A percentile compares a stretch with the other conserved stretches of the same genome.
Evolutionary conservation across 2,329 filamentous ascomycete genomes (phyloP).

Genomic region (Alternaria metachromatica): DNA sequence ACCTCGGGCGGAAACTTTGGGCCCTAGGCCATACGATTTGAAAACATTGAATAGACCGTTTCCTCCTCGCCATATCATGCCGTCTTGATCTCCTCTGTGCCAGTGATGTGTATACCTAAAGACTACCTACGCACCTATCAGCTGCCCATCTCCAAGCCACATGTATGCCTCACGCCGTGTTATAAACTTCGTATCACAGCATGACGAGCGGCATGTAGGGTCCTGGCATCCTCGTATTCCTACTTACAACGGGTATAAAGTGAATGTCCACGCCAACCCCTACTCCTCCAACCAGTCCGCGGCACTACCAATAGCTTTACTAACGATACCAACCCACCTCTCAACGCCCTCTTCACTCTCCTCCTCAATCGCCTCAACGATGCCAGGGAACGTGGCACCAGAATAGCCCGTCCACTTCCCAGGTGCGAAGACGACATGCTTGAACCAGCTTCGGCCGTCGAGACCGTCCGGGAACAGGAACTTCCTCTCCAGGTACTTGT

Average conservation of each 20-base stretch:
- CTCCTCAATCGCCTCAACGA: constrained; percentile 68
- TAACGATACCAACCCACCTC: constrained; percentile 55
- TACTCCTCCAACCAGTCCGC: constrained; percentile 39
- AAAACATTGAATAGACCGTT: neutral
- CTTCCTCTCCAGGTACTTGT: constrained; percentile 81
- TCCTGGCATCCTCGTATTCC: neutral
- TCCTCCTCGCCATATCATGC: neutral
- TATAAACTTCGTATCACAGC: neutral
- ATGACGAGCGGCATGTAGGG: neutral
- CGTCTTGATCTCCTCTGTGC: neutral
- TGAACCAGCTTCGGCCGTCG: constrained; percentile 85
- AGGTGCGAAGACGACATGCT: constrained; percentile 92
- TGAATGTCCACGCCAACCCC: neutral
- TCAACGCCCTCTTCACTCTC: constrained; percentile 47
- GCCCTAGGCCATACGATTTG: neutral
- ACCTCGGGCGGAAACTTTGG: neutral
- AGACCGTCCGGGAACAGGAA: constrained; percentile 80
- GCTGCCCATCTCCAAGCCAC: neutral
- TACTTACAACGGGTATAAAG: neutral
- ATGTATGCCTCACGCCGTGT: neutral
- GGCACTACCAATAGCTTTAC: constrained; percentile 43
- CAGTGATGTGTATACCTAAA: neutral
- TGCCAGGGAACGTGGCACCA: constrained; percentile 70
- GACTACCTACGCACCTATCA: neutral
- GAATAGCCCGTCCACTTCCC: constrained; percentile 91